Evolutionary conservation across 495 filamentous ascomycete genomes (phyloP).

Genomic region (Penicillium cosmopolitanum): DNA sequence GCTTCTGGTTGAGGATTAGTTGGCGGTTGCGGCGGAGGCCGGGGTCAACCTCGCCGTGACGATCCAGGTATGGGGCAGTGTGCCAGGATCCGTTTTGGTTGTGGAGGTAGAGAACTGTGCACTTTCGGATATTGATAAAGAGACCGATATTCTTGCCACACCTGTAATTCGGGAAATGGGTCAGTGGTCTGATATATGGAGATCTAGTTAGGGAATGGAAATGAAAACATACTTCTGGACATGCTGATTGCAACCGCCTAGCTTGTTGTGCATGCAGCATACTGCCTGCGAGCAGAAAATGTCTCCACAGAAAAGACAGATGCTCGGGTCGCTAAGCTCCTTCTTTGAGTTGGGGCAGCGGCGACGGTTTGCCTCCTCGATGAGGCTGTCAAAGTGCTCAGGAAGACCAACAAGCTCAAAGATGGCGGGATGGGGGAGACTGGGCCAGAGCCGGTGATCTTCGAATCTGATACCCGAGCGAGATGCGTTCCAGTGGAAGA

Average conservation of each 20-base stretch:
- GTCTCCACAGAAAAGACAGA: constrained; percentile 95
- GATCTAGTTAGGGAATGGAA: constrained; percentile 1
- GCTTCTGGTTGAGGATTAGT: constrained; percentile 87
- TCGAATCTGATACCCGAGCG: constrained; percentile 47
- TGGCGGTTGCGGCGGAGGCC: constrained; percentile 81
- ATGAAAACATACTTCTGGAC: constrained; percentile 72
- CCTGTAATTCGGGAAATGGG: constrained; percentile 44
- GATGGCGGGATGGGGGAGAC: constrained; percentile 81
- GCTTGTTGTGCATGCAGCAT: constrained; percentile 76
- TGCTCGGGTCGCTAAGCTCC: constrained; percentile 82
- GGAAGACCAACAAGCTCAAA: constrained; percentile 93
- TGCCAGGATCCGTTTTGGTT: constrained; percentile 80
- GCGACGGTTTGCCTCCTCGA: constrained; percentile 84
- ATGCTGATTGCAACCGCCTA: constrained; percentile 90
- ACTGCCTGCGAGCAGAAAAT: constrained; percentile 93
- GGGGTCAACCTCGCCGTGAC: constrained; percentile 89
- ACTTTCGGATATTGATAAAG: constrained; percentile 96
- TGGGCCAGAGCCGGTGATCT: constrained; percentile 48
- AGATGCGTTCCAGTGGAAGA: constrained; percentile 62
- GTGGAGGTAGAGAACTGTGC: constrained; percentile 84
- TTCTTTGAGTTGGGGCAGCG: constrained; percentile 89
- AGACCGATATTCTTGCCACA: constrained; percentile 88
- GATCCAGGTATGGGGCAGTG: constrained; percentile 90
- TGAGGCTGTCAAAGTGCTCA: constrained; percentile 87
- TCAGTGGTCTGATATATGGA: background rate